Evolutionary conservation across 2,329 filamentous ascomycete genomes (phyloP).

Genomic region (Colletotrichum limetticola): DNA sequence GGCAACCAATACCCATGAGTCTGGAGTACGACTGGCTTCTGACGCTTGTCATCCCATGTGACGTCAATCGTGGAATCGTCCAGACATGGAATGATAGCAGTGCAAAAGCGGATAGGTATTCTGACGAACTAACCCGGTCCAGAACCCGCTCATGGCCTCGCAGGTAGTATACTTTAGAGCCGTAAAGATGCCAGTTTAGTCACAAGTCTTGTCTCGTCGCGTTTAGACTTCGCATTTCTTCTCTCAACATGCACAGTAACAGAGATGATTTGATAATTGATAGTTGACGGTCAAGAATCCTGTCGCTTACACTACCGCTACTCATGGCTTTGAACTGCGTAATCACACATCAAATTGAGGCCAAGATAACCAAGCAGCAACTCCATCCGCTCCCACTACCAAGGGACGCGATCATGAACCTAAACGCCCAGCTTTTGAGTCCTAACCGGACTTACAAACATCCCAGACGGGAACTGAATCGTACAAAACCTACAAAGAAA

Average conservation of each 20-base stretch:
- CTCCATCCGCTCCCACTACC: conserved; percentile 9
- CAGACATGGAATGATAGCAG: neutral
- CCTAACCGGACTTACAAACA: neutral
- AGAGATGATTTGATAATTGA: neutral
- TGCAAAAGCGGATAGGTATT: neutral
- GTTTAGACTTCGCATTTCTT: neutral
- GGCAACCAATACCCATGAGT: neutral
- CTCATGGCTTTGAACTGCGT: conserved; percentile 22
- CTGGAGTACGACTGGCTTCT: neutral
- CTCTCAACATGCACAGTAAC: neutral
- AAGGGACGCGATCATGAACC: conserved; percentile 16
- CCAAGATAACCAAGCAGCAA: conserved; percentile 25
- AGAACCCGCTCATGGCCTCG: neutral
- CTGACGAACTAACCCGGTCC: neutral
- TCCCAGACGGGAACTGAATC: conserved; percentile 7
- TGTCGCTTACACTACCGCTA: neutral
- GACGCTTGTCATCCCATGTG: conserved; percentile 16
- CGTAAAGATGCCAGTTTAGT: neutral
- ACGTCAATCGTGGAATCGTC: conserved; percentile 24
- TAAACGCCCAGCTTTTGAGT: conserved; percentile 36
- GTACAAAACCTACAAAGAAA: conserved; percentile 32
- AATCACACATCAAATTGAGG: conserved; percentile 27
- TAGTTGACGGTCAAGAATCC: neutral
- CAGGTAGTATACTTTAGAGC: neutral
- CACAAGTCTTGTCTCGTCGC: neutral